Base-by-base conservation (phyloP, 2,329 filamentous ascomycete species). In the Fusarium abutilonis region DNA sequence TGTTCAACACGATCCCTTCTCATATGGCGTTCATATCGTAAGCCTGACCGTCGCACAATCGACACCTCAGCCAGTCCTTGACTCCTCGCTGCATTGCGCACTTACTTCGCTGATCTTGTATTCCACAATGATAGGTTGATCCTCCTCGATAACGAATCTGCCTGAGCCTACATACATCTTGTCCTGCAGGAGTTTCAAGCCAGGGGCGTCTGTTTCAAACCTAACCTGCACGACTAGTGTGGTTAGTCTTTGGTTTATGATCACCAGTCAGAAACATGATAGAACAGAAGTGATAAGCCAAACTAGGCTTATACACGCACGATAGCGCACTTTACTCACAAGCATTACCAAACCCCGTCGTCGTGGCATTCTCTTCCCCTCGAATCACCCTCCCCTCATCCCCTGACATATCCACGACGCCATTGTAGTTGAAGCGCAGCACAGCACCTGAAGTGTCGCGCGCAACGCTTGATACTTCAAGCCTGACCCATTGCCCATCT, bases 71-170 rank as follows among this genome's bases (percentile, higher is more conserved):
- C 39, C 40, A 31, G 19, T 31, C 38, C 44, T 45, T 19, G 43
- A 21, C 21, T 52, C 45, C 34, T 58, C 60, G 8, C 58, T 61
- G 34, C 69, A 73, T 14, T 59, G 58, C 7, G 71, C 69, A 11
- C 64, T 70, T 14, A 79, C 75, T 54, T 79, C 73, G 51, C 76
- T 79, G 60, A 79, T 77, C 61, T 78, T 78, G 64, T 79, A 79
- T 66, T 79, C 77, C 17, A 80, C 77, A 26, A 75, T 63, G 15
- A 73, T 61, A 23, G 72, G 66, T 43, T 73, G 67, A 10, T 74
- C 72, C 38, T 70, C 56, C 38, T 75, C 72, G 29, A 79, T 63
- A 29, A 78, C 69, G 61, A 80, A 80, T 17, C 77, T 72, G 19
- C 78, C 78, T 14, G 75, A 77, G 2, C 71, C 77, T 38, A 79